phyloP scores from a whole-genome alignment of 2,329 filamentous ascomycete species.

The Didymella pinodella region DNA sequence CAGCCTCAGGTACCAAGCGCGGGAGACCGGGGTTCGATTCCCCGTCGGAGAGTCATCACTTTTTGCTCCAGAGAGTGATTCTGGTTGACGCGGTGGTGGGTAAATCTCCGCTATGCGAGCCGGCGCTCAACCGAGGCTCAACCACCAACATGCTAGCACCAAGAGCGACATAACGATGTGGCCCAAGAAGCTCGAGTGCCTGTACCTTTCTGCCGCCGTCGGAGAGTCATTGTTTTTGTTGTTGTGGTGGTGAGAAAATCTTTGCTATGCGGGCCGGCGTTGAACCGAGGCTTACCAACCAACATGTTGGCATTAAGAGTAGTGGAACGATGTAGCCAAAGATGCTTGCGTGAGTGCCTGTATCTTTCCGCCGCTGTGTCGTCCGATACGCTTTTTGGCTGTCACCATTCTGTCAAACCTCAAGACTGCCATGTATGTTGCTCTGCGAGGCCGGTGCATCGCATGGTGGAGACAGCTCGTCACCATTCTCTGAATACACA shows the following conservation, averaged over 20 bases:
- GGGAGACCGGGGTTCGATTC: slow-evolving; percentile 25
- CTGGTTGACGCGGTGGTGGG: too few relatives aligned
- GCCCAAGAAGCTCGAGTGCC: too few relatives aligned
- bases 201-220: slow-evolving; percentile 1
- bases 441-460: background rate
- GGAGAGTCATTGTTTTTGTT: slow-evolving; percentile 7
- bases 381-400: background rate
- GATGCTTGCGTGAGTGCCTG: background rate
- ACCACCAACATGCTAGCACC: too few relatives aligned
- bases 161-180: too few relatives aligned
- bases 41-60: slow-evolving; percentile 17
- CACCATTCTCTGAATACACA: background rate
- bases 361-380: background rate
- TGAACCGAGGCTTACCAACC: background rate
- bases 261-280: background rate
- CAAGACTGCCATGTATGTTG: background rate
- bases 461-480: background rate
- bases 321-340: background rate
- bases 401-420: background rate
- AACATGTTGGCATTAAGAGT: background rate
- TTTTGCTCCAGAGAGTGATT: too few relatives aligned
- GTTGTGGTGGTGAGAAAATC: background rate
- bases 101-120: too few relatives aligned
- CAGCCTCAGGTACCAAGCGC: background rate
- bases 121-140: too few relatives aligned